Percentiles rank a stretch among this genome's conserved stretches.
Conservation (phyloP, 768 basidiomycete genomes). For the Terana coerulea region DNA sequence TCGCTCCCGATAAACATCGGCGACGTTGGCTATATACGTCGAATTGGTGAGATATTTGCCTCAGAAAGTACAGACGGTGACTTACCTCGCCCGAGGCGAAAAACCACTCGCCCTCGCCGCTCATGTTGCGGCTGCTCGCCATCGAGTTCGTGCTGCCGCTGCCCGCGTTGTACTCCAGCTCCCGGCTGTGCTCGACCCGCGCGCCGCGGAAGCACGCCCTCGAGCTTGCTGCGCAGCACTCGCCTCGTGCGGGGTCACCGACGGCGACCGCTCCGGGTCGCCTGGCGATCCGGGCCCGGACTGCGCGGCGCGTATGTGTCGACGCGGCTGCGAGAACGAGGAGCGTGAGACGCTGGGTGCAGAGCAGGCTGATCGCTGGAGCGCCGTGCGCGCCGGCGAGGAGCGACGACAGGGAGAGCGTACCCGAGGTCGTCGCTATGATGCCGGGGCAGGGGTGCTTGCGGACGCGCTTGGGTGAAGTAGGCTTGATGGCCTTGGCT, state of each 20-base stretch:
- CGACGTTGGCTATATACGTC: neutral
- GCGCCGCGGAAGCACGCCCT: slow-evolving; percentile 43
- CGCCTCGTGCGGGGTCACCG: slow-evolving; percentile 47
- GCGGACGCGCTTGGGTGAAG: slow-evolving; percentile 1
- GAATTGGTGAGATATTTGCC: neutral
- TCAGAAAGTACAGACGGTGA: neutral
- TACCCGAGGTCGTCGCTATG: slow-evolving; percentile 9
- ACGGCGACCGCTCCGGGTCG: slow-evolving; percentile 10
- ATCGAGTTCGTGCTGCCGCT: slow-evolving; percentile 24
- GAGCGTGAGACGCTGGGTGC: slow-evolving; percentile 15
- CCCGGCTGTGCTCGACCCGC: slow-evolving; percentile 18
- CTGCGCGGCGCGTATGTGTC: slow-evolving; percentile 12
- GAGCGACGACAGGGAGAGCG: no score
- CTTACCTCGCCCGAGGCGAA: slow-evolving; percentile 19
- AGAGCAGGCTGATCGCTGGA: slow-evolving; percentile 22
- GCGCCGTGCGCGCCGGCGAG: slow-evolving; percentile 21
- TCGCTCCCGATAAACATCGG: no score
- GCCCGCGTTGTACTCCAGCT: slow-evolving; percentile 17
- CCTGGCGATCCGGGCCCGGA: slow-evolving; percentile 11
- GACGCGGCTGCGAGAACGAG: slow-evolving; percentile 1
- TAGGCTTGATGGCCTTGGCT: slow-evolving; percentile 3
- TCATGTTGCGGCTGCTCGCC: slow-evolving; percentile 27
- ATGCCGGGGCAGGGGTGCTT: slow-evolving; percentile 2
- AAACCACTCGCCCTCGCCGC: slow-evolving; percentile 26
- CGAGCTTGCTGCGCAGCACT: slow-evolving; percentile 49